phyloP scores from a whole-genome alignment of 2,329 filamentous ascomycete genomes.

The Aspergillus thermomutatus region DNA sequence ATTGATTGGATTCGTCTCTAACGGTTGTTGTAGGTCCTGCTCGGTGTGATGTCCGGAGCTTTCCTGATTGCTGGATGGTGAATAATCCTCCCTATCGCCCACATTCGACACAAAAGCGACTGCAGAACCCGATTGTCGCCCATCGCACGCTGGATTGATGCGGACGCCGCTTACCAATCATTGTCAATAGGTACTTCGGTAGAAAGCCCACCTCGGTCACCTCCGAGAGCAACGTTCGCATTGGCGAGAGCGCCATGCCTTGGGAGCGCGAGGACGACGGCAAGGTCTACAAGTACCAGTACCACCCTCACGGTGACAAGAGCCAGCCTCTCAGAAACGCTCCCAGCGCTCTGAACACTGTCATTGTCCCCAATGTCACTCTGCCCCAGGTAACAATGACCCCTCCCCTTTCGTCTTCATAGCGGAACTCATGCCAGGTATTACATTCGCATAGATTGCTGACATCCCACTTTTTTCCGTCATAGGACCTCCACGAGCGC shows the following conservation, averaged over 20 bases:
- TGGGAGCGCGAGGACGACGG: slow-evolving; percentile 74
- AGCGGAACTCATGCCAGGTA: not conserved
- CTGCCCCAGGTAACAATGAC: slow-evolving; percentile 70
- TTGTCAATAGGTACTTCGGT: slow-evolving; percentile 54
- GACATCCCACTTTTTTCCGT: slow-evolving; percentile 1
- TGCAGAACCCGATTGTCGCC: not conserved
- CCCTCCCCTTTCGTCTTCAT: not conserved
- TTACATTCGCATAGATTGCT: slow-evolving; percentile 1
- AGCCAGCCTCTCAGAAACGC: slow-evolving; percentile 76
- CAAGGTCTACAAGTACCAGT: slow-evolving; percentile 69
- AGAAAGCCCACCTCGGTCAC: slow-evolving; percentile 79
- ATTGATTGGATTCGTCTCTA: slow-evolving; percentile 14
- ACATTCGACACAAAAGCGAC: slow-evolving; percentile 6
- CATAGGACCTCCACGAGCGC: slow-evolving; percentile 83
- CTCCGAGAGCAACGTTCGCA: slow-evolving; percentile 73
- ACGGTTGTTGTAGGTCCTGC: slow-evolving; percentile 65
- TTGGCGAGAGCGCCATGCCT: slow-evolving; percentile 77
- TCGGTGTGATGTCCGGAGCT: slow-evolving; percentile 84
- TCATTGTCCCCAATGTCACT: slow-evolving; percentile 89
- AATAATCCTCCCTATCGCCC: slow-evolving; percentile 18
- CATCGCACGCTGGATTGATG: not conserved
- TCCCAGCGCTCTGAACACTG: slow-evolving; percentile 90
- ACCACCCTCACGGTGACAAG: slow-evolving; percentile 81
- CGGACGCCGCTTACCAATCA: not conserved
- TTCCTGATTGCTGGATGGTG: slow-evolving; percentile 81